phyloP scores from a whole-genome alignment of 1,284 basidiomycete genomes.

The Ustilago hordei region DNA sequence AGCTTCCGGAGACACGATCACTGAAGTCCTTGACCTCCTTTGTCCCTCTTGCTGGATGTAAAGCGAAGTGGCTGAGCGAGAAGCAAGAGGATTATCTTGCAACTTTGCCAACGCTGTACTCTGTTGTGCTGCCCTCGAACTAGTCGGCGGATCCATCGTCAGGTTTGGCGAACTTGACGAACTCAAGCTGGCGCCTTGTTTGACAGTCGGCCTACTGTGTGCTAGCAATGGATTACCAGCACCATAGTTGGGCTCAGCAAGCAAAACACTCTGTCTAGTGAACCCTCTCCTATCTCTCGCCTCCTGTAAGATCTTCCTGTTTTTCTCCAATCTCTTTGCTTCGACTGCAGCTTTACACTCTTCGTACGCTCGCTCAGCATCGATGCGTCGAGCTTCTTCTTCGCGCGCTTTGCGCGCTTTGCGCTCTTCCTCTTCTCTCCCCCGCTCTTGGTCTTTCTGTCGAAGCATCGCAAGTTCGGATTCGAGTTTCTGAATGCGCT shows the following conservation, averaged over 20 bases:
- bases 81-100: slow-evolving; percentile 18
- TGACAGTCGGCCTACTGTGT: slow-evolving; percentile 1
- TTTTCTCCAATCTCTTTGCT: slow-evolving; percentile 38
- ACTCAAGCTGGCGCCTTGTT: slow-evolving; percentile 6
- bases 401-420: slow-evolving; percentile 23
- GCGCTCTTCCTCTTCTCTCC: slow-evolving; percentile 38
- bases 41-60: slow-evolving; percentile 28
- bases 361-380: slow-evolving; percentile 26
- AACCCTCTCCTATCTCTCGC: slow-evolving; percentile 45
- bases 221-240: slow-evolving; percentile 42
- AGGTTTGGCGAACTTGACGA: slow-evolving; percentile 36
- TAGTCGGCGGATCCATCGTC: slow-evolving; percentile 6
- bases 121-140: slow-evolving; percentile 22
- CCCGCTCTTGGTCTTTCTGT: slow-evolving; percentile 29
- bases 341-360: slow-evolving; percentile 31
- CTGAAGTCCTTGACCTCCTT: slow-evolving; percentile 27
- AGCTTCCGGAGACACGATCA: slow-evolving; percentile 5
- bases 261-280: slow-evolving; percentile 33
- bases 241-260: slow-evolving; percentile 44
- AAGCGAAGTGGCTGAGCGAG: slow-evolving; percentile 17
- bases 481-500: slow-evolving; percentile 43
- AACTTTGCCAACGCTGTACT: slow-evolving; percentile 20
- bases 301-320: slow-evolving; percentile 39
- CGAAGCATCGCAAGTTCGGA: slow-evolving; percentile 29
- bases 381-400: slow-evolving; percentile 34